Conservation (phyloP, 2,329 filamentous ascomycete genomes). For the Triangularia verruculosa region DNA sequence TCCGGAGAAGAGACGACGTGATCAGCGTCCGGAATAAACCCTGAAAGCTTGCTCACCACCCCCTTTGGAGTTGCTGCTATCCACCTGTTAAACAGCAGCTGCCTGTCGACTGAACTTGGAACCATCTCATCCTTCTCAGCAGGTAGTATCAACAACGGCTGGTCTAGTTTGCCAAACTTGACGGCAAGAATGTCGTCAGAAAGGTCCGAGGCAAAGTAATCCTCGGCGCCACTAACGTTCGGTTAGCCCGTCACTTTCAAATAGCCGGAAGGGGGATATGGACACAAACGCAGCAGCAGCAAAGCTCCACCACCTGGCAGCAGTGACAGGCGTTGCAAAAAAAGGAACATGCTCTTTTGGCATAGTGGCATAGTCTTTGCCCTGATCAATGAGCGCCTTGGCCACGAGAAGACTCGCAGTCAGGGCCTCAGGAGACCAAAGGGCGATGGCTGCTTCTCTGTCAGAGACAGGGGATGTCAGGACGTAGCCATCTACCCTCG, state of each 20-base stretch:
- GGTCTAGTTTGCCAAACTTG: constrained; percentile 64
- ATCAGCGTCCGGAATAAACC: constrained; percentile 48
- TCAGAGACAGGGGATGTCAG: constrained; percentile 79
- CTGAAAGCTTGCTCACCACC: constrained; percentile 48
- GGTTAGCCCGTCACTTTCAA: not conserved
- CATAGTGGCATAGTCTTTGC: constrained; percentile 55
- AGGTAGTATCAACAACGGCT: constrained; percentile 61
- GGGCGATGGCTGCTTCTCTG: constrained; percentile 54
- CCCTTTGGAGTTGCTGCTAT: constrained; percentile 39
- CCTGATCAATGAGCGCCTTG: constrained; percentile 52
- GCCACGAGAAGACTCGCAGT: constrained; percentile 49
- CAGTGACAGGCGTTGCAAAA: constrained; percentile 45
- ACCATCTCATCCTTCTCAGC: constrained; percentile 65
- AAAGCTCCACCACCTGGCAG: constrained; percentile 52
- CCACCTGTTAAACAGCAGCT: constrained; percentile 57
- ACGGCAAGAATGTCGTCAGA: constrained; percentile 48
- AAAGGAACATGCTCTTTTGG: constrained; percentile 42
- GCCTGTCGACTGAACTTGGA: constrained; percentile 56
- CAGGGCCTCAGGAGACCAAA: constrained; percentile 30
- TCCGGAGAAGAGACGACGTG: constrained; percentile 35
- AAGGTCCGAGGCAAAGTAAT: constrained; percentile 81
- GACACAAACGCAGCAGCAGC: constrained; percentile 46
- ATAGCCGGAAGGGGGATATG: not conserved
- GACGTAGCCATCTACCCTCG: constrained; percentile 65
- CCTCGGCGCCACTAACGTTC: constrained; percentile 63